Base-by-base conservation (phyloP, 2,329 filamentous ascomycete genomes). In the Penicillium sp. region DNA sequence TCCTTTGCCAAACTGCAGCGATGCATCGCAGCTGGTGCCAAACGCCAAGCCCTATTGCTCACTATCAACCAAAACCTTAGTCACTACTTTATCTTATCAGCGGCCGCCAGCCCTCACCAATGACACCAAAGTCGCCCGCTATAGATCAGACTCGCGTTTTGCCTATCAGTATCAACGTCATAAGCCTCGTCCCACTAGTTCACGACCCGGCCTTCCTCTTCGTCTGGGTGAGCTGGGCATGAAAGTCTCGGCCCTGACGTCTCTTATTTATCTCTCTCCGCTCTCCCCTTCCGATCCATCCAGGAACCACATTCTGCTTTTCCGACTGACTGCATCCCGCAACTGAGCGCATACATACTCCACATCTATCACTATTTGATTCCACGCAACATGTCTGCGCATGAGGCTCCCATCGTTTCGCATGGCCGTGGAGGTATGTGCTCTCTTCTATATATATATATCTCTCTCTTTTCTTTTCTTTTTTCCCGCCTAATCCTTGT, bases 391-490 rank as follows among this genome's bases (percentile, higher is more conserved):
- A 74, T 71, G 68, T 62, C 58, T 38, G 68, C 69, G 56, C 53
- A 74, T 23, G 69, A 51, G 1, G 45, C 71, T 44, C 79, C 78
- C 7, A 77, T 84, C 59, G 80, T 83, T 64, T 87, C 85, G 23
- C 86, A 86, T 66, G 85, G 85, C 62, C 84, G 85, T 66, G 85
- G 85, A 75, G 85, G 85, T 86, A 76, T 62, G 75, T 64, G 49
- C n/a, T 56, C 56, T 23, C 21, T 21, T 21, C 21, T 21, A 21
- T 21, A 21, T 21, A 21, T 21, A 21, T 21, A 1, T 21, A 1
- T 21, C 21, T 26, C 26, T 26, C 3, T 26, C 26, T 26, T 26
- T 26, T 26, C 5, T 26, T 26, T 6, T 6, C 5, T 26, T 26
- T 26, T 7, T 35, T 23, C 21, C 13, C 21, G 19, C 15, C 45